Conservation (phyloP, 2,329 filamentous ascomycete species). For the Phaeosphaeria sp. region DNA sequence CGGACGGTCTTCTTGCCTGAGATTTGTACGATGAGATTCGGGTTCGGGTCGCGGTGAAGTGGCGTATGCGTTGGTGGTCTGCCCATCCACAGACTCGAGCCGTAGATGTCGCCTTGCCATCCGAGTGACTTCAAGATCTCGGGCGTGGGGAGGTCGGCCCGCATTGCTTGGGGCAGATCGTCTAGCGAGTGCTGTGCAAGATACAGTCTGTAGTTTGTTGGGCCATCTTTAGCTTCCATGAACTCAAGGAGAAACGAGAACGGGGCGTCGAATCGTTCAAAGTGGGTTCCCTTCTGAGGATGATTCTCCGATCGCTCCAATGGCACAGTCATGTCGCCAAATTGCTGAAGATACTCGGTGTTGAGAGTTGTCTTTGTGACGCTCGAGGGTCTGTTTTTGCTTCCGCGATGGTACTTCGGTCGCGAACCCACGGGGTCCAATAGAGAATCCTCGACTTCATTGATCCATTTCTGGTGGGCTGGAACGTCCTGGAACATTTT, state of each 20-base stretch:
- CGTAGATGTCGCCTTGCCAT: constrained; percentile 80
- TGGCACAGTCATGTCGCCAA: constrained; percentile 60
- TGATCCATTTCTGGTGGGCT: constrained; percentile 44
- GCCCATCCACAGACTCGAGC: constrained; percentile 87
- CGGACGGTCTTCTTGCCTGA: constrained; percentile 75
- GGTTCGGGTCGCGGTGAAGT: constrained; percentile 90
- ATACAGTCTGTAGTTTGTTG: constrained; percentile 65
- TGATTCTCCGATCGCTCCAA: constrained; percentile 62
- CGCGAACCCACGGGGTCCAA: background rate
- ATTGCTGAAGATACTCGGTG: constrained; percentile 42
- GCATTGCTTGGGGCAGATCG: constrained; percentile 69
- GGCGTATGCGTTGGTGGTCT: constrained; percentile 87
- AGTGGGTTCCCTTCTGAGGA: constrained; percentile 39
- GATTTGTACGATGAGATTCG: constrained; percentile 89
- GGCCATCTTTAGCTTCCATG: constrained; percentile 50
- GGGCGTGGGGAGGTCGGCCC: constrained; percentile 72
- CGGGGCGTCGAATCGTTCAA: constrained; percentile 66
- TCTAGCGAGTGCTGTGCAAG: constrained; percentile 81
- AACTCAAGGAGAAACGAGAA: constrained; percentile 68
- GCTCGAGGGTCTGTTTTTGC: background rate
- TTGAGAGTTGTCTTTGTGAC: background rate
- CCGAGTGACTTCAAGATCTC: constrained; percentile 67
- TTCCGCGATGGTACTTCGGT: background rate
- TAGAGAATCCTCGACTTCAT: background rate
- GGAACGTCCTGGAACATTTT: constrained; percentile 29